Evolutionary conservation across 768 basidiomycete genomes (phyloP).

Genomic region (Amanita phalloides): DNA sequence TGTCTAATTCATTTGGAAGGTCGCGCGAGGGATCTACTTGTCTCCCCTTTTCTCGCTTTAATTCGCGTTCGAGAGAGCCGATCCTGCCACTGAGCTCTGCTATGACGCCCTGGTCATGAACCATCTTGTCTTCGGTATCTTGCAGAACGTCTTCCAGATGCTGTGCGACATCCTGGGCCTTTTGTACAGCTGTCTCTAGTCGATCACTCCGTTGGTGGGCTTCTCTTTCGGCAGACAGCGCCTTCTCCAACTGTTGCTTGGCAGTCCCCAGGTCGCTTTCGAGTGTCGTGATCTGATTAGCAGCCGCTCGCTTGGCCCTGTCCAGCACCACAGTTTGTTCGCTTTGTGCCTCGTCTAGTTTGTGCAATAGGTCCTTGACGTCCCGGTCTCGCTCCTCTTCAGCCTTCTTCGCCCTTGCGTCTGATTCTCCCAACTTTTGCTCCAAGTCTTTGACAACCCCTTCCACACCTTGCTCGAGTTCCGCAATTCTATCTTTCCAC

Average conservation of each 20-base stretch:
- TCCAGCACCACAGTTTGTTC: constrained; percentile 48
- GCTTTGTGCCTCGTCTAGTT: constrained; percentile 31
- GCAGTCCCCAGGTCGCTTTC: constrained; percentile 41
- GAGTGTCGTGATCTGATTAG: constrained; percentile 43
- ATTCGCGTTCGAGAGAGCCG: constrained; percentile 37
- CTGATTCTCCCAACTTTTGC: constrained; percentile 38
- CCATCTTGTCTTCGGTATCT: constrained; percentile 63
- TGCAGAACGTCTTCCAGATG: constrained; percentile 74
- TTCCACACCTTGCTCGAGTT: constrained; percentile 62
- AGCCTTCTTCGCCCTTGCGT: constrained; percentile 29
- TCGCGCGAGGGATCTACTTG: constrained; percentile 13
- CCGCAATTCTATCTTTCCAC: constrained; percentile 62
- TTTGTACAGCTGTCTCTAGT: constrained; percentile 40
- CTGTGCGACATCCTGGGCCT: constrained; percentile 41
- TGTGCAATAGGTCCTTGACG: constrained; percentile 35
- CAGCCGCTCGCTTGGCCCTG: constrained; percentile 41
- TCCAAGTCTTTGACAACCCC: constrained; percentile 60
- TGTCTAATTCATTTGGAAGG: constrained; percentile 37
- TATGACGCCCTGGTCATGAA: constrained; percentile 44
- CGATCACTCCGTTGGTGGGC: constrained; percentile 36
- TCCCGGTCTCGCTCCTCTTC: constrained; percentile 25
- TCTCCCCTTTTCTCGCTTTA: constrained; percentile 34
- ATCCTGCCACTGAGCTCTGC: constrained; percentile 41
- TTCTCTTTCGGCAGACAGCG: constrained; percentile 36
- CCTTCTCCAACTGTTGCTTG: constrained; percentile 21